Evolutionary conservation across 208 protist species (phyloP).

Genomic region (Porcisia deanei): DNA sequence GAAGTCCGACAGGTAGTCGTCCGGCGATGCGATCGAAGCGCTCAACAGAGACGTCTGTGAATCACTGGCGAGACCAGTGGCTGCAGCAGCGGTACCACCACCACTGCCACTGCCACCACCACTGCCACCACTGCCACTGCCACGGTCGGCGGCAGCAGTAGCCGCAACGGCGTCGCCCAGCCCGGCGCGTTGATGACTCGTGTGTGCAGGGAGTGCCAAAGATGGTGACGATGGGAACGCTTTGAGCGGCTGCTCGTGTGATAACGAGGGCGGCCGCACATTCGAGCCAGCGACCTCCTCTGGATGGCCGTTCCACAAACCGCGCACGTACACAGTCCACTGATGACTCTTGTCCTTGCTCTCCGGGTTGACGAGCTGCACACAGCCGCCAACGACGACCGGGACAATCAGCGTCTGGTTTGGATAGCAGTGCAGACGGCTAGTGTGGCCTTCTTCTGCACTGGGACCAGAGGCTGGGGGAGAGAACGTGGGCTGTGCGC

Average conservation of each 20-base stretch:
- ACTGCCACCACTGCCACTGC: constrained; percentile 2
- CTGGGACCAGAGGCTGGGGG: background rate
- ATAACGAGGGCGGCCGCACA: background rate
- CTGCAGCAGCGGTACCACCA: background rate
- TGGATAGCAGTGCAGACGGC: background rate
- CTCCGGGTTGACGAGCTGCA: constrained; percentile 64
- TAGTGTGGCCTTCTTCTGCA: background rate
- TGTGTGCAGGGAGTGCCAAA: background rate
- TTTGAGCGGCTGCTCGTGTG: background rate
- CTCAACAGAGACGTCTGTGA: constrained; percentile 23
- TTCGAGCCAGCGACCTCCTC: constrained; percentile 17
- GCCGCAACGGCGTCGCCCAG: background rate
- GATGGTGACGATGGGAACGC: background rate
- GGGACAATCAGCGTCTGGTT: constrained; percentile 43
- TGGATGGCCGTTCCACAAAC: constrained; percentile 67
- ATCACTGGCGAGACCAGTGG: background rate
- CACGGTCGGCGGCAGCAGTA: background rate
- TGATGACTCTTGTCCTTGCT: constrained; percentile 74
- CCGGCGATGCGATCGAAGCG: constrained; percentile 9
- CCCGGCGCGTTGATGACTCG: background rate
- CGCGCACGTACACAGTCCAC: constrained; percentile 91
- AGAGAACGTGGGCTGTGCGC: background rate
- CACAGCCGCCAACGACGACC: constrained; percentile 73
- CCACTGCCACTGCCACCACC: too few species aligned
- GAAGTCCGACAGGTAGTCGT: constrained; percentile 72